Percentiles rank a stretch among this genome's conserved stretches.
Conservation (phyloP, 1,139 yeast genomes). For the Blastobotrys apis region DNA sequence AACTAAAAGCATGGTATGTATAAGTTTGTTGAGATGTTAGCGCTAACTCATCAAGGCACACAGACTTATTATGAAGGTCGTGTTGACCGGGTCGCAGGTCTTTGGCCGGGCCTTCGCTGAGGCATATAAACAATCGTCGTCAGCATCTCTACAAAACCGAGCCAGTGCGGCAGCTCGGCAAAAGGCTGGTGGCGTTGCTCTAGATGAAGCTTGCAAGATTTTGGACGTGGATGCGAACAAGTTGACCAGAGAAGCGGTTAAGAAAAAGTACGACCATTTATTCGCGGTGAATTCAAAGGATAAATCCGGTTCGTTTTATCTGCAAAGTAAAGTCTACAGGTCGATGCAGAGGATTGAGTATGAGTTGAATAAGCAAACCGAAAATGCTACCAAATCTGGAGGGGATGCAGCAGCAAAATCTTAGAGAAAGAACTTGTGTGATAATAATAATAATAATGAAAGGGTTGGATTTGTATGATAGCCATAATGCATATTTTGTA, state of each 20-base stretch:
- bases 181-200: constrained; percentile 71
- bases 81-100: constrained; percentile 91
- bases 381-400: background rate
- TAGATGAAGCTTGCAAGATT: constrained; percentile 89
- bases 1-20: too few relatives aligned
- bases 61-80: constrained; percentile 80
- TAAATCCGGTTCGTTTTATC: constrained; percentile 87
- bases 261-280: constrained; percentile 73
- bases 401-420: background rate
- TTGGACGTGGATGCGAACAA: constrained; percentile 61
- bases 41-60: constrained; percentile 62
- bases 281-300: constrained; percentile 89
- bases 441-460: background rate
- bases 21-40: background rate
- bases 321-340: constrained; percentile 87
- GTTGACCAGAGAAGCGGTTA: constrained; percentile 57
- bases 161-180: constrained; percentile 58
- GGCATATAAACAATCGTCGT: constrained; percentile 95
- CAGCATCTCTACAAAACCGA: constrained; percentile 66
- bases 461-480: background rate
- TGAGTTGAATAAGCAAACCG: constrained; percentile 39
- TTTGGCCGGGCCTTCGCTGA: constrained; percentile 96
- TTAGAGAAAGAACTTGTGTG: background rate
- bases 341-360: constrained; percentile 63
- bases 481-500: too few relatives aligned